phyloP scores from a whole-genome alignment of 164 flowering plant genomes.

The Pachysandra terminalis region DNA sequence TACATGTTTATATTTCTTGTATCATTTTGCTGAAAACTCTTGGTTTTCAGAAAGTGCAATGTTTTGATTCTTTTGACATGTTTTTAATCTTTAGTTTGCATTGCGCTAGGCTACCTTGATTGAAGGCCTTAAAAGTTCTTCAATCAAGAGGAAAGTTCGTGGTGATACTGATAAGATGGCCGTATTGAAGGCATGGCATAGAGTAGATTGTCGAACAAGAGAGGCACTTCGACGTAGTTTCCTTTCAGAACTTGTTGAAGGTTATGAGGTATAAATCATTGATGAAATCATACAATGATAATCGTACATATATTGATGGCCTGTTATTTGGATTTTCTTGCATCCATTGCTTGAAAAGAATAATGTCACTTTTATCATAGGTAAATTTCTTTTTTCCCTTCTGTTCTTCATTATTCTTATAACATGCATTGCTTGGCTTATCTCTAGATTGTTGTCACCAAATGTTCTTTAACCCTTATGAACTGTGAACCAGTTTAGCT shows the following conservation, averaged over 20 bases:
- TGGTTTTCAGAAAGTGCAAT: no score
- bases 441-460: not conserved
- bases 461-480: not conserved
- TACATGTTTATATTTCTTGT: no score
- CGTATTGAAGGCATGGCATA: constrained; percentile 82
- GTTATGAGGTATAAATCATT: constrained; percentile 61
- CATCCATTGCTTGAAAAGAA: not conserved
- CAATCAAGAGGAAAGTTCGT: constrained; percentile 37
- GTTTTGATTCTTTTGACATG: not conserved
- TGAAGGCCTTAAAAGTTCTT: constrained; percentile 31
- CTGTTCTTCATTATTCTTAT: no score
- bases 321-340: not conserved
- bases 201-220: constrained; percentile 78
- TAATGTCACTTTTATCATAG: not conserved
- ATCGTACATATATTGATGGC: not conserved
- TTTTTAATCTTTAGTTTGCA: not conserved
- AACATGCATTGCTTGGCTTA: not conserved
- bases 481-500: not conserved
- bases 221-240: constrained; percentile 82
- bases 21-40: no score
- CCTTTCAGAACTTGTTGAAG: constrained; percentile 59
- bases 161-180: constrained; percentile 64
- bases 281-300: not conserved
- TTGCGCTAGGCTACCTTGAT: constrained; percentile 45
- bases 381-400: not conserved